phyloP scores from a whole-genome alignment of 305 asterid genomes.

The Withania somnifera region DNA sequence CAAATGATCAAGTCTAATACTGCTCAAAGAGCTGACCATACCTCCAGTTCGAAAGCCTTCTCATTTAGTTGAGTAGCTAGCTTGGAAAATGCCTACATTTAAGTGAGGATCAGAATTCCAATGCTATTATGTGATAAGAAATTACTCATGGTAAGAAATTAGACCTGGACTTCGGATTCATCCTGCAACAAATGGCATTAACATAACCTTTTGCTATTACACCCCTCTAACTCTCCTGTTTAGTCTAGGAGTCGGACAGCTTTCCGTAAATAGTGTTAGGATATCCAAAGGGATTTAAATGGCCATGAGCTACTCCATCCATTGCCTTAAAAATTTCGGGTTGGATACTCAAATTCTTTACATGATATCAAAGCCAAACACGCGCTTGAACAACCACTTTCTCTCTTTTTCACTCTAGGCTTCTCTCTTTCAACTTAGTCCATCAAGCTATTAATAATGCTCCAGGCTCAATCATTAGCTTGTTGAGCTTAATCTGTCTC shows the following conservation, averaged over 20 bases:
- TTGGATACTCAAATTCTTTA: neutral
- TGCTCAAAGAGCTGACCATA: conserved; percentile 17
- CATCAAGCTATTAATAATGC: neutral
- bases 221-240: neutral
- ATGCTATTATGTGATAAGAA: neutral
- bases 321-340: neutral
- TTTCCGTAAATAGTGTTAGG: neutral
- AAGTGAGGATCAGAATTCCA: neutral
- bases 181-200: neutral
- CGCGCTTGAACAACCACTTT: neutral
- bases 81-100: conserved; percentile 51
- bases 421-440: neutral
- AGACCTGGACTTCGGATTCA: neutral
- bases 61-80: conserved; percentile 71
- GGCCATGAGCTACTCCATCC: neutral
- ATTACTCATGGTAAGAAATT: neutral
- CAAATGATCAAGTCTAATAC: neutral
- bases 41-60: conserved; percentile 79
- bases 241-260: neutral
- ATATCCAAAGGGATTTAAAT: neutral
- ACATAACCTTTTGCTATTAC: neutral
- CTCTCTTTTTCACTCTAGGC: neutral
- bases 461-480: neutral
- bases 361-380: neutral
- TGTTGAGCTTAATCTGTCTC: neutral